A percentile compares a stretch with the other conserved stretches of the same genome.
Evolutionary conservation across 2,329 filamentous ascomycete genomes (phyloP).

Genomic region (Ceratocystis lukuohia): DNA sequence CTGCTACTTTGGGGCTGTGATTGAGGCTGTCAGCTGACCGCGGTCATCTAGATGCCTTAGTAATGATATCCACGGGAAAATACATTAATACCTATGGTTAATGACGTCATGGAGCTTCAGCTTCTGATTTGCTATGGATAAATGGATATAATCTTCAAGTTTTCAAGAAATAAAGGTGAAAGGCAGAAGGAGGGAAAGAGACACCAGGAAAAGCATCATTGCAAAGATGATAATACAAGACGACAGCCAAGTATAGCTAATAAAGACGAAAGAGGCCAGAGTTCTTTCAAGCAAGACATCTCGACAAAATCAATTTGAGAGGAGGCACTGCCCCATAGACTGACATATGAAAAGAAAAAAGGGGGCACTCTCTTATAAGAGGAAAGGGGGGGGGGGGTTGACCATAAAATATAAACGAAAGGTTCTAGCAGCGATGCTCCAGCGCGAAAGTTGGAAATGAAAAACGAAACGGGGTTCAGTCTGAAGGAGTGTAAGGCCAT

Average conservation of each 20-base stretch:
- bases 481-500: not conserved
- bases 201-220: conserved; percentile 4
- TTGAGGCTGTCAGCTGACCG: not conserved
- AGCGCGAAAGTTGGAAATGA: not conserved
- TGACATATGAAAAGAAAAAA: not conserved
- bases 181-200: conserved; percentile 6
- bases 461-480: not conserved
- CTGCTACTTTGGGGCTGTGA: not conserved
- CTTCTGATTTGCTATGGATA: not conserved
- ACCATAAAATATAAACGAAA: not conserved
- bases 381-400: not conserved
- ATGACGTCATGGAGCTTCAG: not conserved
- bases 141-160: not conserved
- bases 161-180: not conserved
- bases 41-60: not conserved
- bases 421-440: not conserved
- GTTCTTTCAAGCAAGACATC: not conserved
- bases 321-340: not conserved
- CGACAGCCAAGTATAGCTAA: not conserved
- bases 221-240: not conserved
- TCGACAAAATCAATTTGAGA: not conserved
- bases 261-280: not conserved
- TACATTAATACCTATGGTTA: no score
- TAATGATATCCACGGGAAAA: not conserved
- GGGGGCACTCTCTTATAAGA: not conserved